Percentiles rank a stretch among this genome's conserved stretches.
Evolutionary conservation across 768 basidiomycete genomes (phyloP).

Genomic region (Ramaria sp.): DNA sequence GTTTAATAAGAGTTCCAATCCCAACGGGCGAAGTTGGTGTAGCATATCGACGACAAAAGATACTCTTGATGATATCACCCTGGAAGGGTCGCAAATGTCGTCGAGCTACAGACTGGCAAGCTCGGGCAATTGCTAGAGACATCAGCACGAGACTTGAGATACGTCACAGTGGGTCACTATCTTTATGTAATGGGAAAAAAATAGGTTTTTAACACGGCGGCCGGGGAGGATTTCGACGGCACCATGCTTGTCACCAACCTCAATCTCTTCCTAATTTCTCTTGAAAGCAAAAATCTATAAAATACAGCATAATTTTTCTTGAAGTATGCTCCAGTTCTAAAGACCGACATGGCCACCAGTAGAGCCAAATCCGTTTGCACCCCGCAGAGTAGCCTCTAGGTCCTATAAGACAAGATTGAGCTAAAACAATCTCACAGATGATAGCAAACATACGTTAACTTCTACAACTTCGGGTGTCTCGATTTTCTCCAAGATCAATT

Average conservation of each 20-base stretch:
- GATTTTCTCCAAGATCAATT: conserved; percentile 87
- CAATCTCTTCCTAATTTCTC: no score
- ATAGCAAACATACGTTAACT: conserved; percentile 52
- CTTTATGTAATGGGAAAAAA: no score
- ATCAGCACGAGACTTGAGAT: not conserved
- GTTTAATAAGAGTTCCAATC: conserved; percentile 32
- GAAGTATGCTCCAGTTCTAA: not conserved
- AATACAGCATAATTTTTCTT: not conserved
- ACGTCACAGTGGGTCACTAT: not conserved
- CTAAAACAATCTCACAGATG: not conserved
- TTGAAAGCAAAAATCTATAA: not conserved
- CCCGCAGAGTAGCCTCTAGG: conserved; percentile 77
- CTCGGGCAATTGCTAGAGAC: not conserved
- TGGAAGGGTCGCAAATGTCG: not conserved
- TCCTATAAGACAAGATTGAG: conserved; percentile 33
- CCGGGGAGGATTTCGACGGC: no score
- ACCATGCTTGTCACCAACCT: no score
- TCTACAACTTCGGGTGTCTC: conserved; percentile 77
- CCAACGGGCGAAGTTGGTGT: not conserved
- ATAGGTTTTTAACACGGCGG: no score
- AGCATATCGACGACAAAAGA: not conserved
- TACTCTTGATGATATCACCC: not conserved
- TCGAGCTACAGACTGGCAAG: not conserved
- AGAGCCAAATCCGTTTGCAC: conserved; percentile 84
- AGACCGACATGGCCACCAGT: conserved; percentile 65